Percentiles rank a stretch among this genome's conserved stretches.
These are phyloP conservation scores for Arachis hypogaea DNA, from an alignment of 306 rosid genomes.

Conservation along the genomic window DNA sequence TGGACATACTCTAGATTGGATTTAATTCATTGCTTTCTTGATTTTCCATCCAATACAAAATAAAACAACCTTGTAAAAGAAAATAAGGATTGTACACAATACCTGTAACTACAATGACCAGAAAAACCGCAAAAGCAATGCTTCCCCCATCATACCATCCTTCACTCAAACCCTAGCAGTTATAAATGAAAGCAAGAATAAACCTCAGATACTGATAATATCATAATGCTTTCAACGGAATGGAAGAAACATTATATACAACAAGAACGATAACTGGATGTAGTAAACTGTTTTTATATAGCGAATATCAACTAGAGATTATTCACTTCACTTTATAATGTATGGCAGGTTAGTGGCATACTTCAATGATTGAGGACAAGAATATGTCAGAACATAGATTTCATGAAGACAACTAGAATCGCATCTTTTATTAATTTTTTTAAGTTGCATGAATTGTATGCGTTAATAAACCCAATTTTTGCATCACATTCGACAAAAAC, in stretches of 20 bases:
- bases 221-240: conserved; percentile 7
- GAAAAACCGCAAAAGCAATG: conserved; percentile 83
- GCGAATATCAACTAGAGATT: conserved; percentile 20
- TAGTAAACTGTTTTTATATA: conserved; percentile 16
- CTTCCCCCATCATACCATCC: conserved; percentile 99
- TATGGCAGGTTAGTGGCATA: conserved; percentile 1
- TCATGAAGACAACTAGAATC: conserved; percentile 29
- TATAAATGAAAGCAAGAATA: conserved; percentile 35
- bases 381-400: conserved; percentile 19
- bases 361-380: neutral
- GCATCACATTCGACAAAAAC: conserved; percentile 14
- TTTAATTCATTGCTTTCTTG: neutral
- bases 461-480: conserved; percentile 20
- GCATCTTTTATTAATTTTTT: neutral
- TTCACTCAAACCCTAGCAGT: conserved; percentile 67
- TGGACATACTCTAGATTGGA: conserved; percentile 8
- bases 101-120: conserved; percentile 95
- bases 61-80: neutral
- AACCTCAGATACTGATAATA: conserved; percentile 7
- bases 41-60: no score
- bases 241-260: conserved; percentile 15
- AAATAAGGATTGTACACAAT: conserved; percentile 22
- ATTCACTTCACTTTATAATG: conserved; percentile 17
- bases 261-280: conserved; percentile 33
- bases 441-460: conserved; percentile 3